A percentile compares a stretch with the other conserved stretches of the same genome.
phyloP scores from a whole-genome alignment of 202 grass and related monocot species.

The Eragrostis tef region DNA sequence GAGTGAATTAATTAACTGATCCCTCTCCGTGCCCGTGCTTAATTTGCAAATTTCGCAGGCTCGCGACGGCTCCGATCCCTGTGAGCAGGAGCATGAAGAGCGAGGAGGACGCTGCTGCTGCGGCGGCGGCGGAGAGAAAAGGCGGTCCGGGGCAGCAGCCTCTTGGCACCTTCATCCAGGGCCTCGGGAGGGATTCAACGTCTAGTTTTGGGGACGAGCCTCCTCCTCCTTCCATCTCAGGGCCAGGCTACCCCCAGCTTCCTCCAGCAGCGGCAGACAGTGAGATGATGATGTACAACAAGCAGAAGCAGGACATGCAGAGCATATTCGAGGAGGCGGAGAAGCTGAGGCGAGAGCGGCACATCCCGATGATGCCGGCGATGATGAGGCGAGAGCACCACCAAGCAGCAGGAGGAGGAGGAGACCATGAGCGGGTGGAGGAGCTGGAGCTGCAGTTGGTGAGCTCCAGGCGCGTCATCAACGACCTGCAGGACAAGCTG shows the following conservation, averaged over 20 bases:
- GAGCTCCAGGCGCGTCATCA: conserved; percentile 26
- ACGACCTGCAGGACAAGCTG: conserved; percentile 28
- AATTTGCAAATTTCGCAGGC: too few relatives aligned
- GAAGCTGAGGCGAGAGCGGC: neutral
- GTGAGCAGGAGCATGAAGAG: neutral
- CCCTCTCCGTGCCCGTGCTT: too few relatives aligned
- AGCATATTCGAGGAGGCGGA: conserved; percentile 15
- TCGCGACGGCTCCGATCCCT: too few relatives aligned
- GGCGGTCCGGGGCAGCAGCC: neutral
- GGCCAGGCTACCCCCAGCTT: neutral
- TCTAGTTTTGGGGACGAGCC: neutral
- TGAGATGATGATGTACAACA: neutral
- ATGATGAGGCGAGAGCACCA: too few relatives aligned
- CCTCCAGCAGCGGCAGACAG: neutral
- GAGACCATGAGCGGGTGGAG: too few relatives aligned
- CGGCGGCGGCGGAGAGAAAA: neutral
- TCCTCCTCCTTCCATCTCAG: neutral
- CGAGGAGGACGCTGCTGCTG: neutral
- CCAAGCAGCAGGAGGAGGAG: neutral
- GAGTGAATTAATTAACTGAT: too few relatives aligned
- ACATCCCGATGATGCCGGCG: too few relatives aligned
- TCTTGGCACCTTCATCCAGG: neutral
- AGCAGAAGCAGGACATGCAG: conserved; percentile 8
- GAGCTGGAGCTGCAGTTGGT: neutral
- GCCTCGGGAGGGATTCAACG: neutral